phyloP scores from a whole-genome alignment of 2,329 filamentous ascomycete genomes.

The Pleochaeta shiraiana region DNA sequence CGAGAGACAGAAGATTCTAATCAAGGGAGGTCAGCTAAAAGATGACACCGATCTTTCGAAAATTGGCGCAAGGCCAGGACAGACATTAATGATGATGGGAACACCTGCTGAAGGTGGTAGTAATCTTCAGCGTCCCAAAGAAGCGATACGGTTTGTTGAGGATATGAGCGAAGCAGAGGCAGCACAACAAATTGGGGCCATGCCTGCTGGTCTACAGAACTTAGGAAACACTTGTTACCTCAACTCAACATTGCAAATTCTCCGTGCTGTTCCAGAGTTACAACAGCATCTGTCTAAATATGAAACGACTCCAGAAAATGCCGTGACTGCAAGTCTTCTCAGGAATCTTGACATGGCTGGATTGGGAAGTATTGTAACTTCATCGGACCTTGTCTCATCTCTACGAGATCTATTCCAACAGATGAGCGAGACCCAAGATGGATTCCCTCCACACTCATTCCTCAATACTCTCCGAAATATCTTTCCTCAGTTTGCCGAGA shows the following conservation, averaged over 20 bases:
- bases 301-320: constrained; percentile 19
- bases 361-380: constrained; percentile 23
- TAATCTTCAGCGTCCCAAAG: constrained; percentile 50
- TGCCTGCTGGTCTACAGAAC: constrained; percentile 73
- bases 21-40: constrained; percentile 89
- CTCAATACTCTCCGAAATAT: constrained; percentile 54
- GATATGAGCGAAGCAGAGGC: constrained; percentile 95
- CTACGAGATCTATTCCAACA: constrained; percentile 68
- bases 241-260: constrained; percentile 87
- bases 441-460: constrained; percentile 69
- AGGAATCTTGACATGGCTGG: constrained; percentile 24
- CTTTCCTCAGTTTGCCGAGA: constrained; percentile 88
- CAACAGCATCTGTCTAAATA: constrained; percentile 56
- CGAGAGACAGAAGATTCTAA: constrained; percentile 83
- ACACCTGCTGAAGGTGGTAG: constrained; percentile 44
- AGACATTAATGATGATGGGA: constrained; percentile 92
- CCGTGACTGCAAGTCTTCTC: constrained; percentile 14
- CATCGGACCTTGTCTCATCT: constrained; percentile 51
- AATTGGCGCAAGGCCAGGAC: constrained; percentile 66
- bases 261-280: constrained; percentile 77
- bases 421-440: constrained; percentile 74
- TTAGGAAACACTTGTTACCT: constrained; percentile 97
- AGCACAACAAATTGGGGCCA: constrained; percentile 63
- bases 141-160: constrained; percentile 73
- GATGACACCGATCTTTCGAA: constrained; percentile 77